Evolutionary conservation across 805 yeast species (phyloP).

Genomic region (Saccharomycopsis capsularis): DNA sequence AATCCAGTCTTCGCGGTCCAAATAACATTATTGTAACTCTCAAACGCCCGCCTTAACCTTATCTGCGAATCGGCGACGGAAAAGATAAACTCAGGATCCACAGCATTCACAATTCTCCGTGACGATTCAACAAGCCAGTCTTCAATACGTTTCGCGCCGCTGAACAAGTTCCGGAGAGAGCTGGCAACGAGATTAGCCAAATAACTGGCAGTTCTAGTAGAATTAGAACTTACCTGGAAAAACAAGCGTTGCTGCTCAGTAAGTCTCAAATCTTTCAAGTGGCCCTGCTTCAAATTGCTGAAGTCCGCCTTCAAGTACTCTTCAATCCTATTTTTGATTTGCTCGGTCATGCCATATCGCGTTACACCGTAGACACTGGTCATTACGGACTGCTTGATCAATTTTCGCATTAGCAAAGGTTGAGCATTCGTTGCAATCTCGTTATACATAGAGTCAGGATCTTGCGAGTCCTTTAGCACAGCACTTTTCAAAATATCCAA

Average conservation of each 20-base stretch:
- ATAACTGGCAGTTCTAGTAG: background rate
- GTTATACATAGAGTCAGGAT: background rate
- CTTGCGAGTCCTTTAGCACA: no score
- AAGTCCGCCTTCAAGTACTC: background rate
- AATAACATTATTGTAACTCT: background rate
- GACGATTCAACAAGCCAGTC: constrained; percentile 4
- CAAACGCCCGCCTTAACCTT: background rate
- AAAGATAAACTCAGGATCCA: constrained; percentile 1
- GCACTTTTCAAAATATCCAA: constrained; percentile 48
- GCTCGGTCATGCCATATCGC: background rate
- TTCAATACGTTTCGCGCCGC: constrained; percentile 5
- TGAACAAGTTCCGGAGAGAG: constrained; percentile 1
- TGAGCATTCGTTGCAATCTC: constrained; percentile 26
- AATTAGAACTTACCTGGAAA: background rate
- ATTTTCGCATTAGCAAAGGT: constrained; percentile 39
- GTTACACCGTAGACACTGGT: constrained; percentile 49
- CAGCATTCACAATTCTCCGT: background rate
- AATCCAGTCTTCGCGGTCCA: constrained; percentile 7
- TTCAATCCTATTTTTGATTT: constrained; percentile 2
- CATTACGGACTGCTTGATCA: constrained; percentile 56
- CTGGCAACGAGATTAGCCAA: background rate
- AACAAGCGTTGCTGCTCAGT: background rate
- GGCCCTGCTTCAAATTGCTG: background rate
- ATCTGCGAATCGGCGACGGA: background rate
- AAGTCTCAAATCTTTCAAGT: background rate